Conservation (phyloP, 2,329 filamentous ascomycete genomes). For the Microdochium paspali region DNA sequence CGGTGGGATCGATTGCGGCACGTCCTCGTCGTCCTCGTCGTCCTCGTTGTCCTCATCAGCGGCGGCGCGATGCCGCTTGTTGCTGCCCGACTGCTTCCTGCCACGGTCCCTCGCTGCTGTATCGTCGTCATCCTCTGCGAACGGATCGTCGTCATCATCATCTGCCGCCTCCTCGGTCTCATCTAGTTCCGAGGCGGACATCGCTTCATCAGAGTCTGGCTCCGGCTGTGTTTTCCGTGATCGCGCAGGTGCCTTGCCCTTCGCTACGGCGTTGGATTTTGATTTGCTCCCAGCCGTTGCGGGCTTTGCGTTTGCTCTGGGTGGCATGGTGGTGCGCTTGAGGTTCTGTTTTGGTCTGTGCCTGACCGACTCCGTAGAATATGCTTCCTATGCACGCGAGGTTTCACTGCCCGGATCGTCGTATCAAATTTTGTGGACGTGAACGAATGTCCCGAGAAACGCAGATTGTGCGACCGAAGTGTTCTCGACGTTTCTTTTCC, state of each 20-base stretch:
- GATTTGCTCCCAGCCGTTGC: conserved; percentile 6
- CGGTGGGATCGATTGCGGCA: conserved; percentile 51
- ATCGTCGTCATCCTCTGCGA: conserved; percentile 11
- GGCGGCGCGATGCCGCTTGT: conserved; percentile 4
- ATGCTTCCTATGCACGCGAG: no score
- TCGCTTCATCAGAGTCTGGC: conserved; percentile 3
- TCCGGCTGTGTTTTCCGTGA: conserved; percentile 16
- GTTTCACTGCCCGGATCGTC: no score
- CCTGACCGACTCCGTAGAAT: no score
- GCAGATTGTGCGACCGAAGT: no score
- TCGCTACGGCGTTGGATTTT: not conserved
- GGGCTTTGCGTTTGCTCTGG: conserved; percentile 4
- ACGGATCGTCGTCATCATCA: conserved; percentile 14
- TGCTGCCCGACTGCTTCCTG: not conserved
- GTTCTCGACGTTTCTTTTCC: no score
- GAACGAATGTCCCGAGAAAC: no score
- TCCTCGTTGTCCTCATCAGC: conserved; percentile 5
- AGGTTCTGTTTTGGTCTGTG: not conserved
- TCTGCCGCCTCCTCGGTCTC: not conserved
- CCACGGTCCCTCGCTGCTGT: conserved; percentile 3
- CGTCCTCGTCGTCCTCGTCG: conserved; percentile 22
- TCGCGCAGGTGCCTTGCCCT: not conserved
- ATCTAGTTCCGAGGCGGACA: conserved; percentile 6
- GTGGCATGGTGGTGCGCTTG: not conserved
- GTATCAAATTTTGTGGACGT: no score